Conservation (phyloP, 1,284 basidiomycete genomes). For the Puccinia novopanici region DNA sequence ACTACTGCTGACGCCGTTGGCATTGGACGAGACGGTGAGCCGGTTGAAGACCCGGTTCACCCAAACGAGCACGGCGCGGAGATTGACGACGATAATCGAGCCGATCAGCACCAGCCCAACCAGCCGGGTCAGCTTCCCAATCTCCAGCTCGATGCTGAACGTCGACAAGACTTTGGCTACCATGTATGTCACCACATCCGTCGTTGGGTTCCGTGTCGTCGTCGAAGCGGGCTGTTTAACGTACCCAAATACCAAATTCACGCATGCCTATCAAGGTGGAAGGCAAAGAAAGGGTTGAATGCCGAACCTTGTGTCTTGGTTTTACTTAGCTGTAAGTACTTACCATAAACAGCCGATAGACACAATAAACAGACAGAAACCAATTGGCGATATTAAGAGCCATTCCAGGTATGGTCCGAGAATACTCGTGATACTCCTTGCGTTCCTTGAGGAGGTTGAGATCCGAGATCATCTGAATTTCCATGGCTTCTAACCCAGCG, state of each 20-base stretch:
- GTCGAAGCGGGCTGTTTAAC: neutral
- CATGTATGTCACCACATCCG: conserved; percentile 56
- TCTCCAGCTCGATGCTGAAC: conserved; percentile 59
- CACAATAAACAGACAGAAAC: conserved; percentile 60
- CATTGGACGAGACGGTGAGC: conserved; percentile 56
- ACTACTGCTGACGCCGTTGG: conserved; percentile 5
- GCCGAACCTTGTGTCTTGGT: too few species aligned
- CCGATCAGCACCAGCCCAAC: conserved; percentile 60
- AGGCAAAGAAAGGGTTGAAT: too few species aligned
- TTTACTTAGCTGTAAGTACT: conserved; percentile 10
- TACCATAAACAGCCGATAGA: conserved; percentile 57
- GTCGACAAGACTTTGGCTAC: conserved; percentile 57
- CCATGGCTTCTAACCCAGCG: conserved; percentile 59
- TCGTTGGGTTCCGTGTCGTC: conserved; percentile 43
- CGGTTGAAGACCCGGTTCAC: conserved; percentile 60
- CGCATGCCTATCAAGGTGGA: conserved; percentile 54
- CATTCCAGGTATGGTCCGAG: conserved; percentile 58
- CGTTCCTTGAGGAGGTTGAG: conserved; percentile 57
- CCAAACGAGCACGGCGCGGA: conserved; percentile 59
- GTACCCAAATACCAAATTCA: conserved; percentile 59
- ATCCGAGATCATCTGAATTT: conserved; percentile 59
- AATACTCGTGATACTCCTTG: conserved; percentile 58
- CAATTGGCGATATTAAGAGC: conserved; percentile 58
- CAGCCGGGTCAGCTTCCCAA: conserved; percentile 59
- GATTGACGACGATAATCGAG: conserved; percentile 60